Evolutionary conservation across 192 early-diverging fungal species (phyloP), one percentile per base, ranked within the genome.

Genomic region (Pilaira anomala): DNA sequence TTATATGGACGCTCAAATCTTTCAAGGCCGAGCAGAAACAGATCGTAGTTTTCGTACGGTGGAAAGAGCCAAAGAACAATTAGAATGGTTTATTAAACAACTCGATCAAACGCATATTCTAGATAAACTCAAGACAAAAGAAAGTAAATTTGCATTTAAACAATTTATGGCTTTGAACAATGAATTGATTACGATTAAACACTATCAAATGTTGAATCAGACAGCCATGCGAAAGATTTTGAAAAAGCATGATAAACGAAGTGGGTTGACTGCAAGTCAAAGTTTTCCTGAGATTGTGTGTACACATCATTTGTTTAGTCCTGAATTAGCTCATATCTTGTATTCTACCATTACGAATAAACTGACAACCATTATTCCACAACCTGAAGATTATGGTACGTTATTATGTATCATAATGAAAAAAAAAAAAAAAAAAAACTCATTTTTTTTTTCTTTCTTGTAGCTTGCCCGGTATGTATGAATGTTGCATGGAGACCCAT

Each of bases 211-310:
- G 45, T 65, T 93, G 71, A 94, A 94, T 70, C 85, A 86, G 45
- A 81, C 79, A 42, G 91, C 93, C 0, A 87, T 89, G 68, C 76
- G 78, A 46, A 94, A 94, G 72, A 93, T 94, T n/a, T 67, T 94
- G 30, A 94, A 94, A 69, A 94, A 94, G 71, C 93, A 94, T 68
- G 93, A 94, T 73, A 94, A 94, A 69, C 83, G 85, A 30, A 92
- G 88, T n/a, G 71, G 71, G 8, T 42, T 73, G 19, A 80, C 76
- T 56, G 81, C 82, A 5, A 80, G 79, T 30, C 44, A 67, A 18
- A 76, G 71, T 28, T 88, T 85, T 55, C 75, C 78, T 19, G 63
- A 74, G 41, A 71, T 85, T 48, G 67, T 80, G 11, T 59, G 72
- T 19, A 64, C 67, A 5, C 60, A 87, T 40, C 63, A 68, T 2